Base-by-base conservation (phyloP, 306 rosid species). In the Geum urbanum region DNA sequence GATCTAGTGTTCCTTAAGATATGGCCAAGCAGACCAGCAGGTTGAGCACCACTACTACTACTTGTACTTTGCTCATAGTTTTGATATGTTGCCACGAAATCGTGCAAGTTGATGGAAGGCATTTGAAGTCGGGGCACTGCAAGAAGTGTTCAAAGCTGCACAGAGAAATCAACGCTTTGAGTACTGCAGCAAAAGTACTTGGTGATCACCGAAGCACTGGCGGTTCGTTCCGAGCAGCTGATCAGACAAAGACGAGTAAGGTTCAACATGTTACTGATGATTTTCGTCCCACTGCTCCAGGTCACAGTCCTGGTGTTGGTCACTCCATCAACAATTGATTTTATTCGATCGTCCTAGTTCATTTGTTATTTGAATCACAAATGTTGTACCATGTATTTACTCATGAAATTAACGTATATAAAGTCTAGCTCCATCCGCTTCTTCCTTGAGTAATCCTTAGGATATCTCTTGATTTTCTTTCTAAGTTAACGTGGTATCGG, bases 281-380 rank as follows among this genome's bases (percentile, higher is more conserved):
- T 57, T 84, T 81, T 63, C 79, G 86, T 47, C 86, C 88, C 40
- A 84, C 88, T 18, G n/a, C 73, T 40, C 88, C 88, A 0, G 86
- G 86, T 9, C 86, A 81, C 32, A 81, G 88, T 39, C 88, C 88
- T 2, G 88, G 84, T 7, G 84, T 81, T 70, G 88, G 86, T 48
- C 88, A 84, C 55, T 74, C 77, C 39, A 57, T 81, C 72, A 64
- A 78, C 71, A 80, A 81, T 44, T 80, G 64, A 80, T 20, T 73
- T 1, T 53, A 32, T 67, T 22, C 39, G n/a, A n/a, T 13, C 41
- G 4, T 8, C 16, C 32, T 2, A 35, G 0, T 54, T 55, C 14
- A 37, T 14, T 60, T 14, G 19, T 60, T 39, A 62, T 40, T 43
- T 32, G 7, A 15, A 65, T 13, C 70, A 8, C 4, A 65, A 22